Evolutionary conservation across 129 eudicot species (phyloP), one percentile per base, ranked within the genome.

Genomic region (Flaveria trinervia): DNA sequence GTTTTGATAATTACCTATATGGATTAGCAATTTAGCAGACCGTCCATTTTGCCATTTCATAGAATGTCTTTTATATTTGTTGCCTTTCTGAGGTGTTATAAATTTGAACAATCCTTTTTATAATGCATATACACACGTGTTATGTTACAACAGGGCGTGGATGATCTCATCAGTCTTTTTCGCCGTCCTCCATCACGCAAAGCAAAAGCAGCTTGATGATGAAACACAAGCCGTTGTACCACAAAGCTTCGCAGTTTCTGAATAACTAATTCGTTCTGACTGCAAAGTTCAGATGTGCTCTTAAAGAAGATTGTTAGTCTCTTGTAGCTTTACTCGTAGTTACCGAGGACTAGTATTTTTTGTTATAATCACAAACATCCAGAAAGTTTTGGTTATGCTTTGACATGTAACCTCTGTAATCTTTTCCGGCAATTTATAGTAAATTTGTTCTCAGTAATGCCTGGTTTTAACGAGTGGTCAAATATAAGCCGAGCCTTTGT

Each of bases 181-280:
- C 97, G 99, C 9, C 93, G 96, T 4, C 97, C 99, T 62, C 87
- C 97, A 59, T 89, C 99, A 10, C 93, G 99, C 12, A 95, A 92
- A 74, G 87, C 86, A 33, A 95, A 95, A 76, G 57, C 94, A 75
- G 89, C 87, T 78, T 95, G 79, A 89, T 68, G 70, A 30, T 60
- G 17, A 23, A 57, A 76, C 43, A 61, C 30, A 51, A 73, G 46
- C 48, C 56, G 13, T 75, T 46, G 9, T 71, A 30, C 68, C 78
- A 59, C 51, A 61, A 73, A 64, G 33, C 72, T 49, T 49, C 61
- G 67, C 50, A 61, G 81, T 49, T 64, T 81, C 20, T 51, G 71
- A 69, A 68, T 50, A 39, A 67, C 68, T 51, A 51, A 67, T 77
- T 78, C 15, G 23, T 48, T 71, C 70, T 45, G 67, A 71, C 72